Conservation (phyloP, 225 moss, liverwort and hornwort species). For the Straminergon stramineum region DNA sequence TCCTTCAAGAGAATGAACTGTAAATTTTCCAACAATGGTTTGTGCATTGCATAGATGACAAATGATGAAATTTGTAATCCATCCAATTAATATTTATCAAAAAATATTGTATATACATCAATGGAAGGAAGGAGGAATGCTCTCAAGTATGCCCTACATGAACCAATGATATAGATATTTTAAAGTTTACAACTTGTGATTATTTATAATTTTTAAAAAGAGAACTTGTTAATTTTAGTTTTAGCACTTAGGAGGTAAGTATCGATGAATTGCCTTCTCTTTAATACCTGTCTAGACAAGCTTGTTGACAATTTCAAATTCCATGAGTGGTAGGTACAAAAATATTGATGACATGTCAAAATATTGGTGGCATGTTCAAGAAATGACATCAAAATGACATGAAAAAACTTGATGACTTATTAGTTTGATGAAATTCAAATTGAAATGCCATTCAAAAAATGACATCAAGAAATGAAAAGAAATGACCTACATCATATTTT, state of each 20-base stretch:
- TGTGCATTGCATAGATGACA: accelerated
- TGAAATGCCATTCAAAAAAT: not conserved
- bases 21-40: not conserved
- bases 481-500: not conserved
- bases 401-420: too few relatives aligned
- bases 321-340: too few relatives aligned
- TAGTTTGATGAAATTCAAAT: not conserved
- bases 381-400: too few relatives aligned
- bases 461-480: not conserved
- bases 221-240: accelerated
- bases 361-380: too few relatives aligned
- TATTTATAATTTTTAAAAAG: not conserved
- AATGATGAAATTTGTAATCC: not conserved
- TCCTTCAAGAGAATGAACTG: accelerated
- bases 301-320: not conserved
- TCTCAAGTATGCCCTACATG: too few relatives aligned
- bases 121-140: not conserved
- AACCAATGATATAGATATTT: too few relatives aligned
- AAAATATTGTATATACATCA: not conserved
- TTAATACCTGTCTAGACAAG: not conserved
- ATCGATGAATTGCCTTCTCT: not conserved
- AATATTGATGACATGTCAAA: too few relatives aligned
- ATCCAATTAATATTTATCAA: not conserved
- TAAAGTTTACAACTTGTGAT: accelerated
- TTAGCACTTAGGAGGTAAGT: not conserved